Evolutionary conservation across 1,284 basidiomycete genomes (phyloP), one percentile per base, ranked within the genome.

Genomic region (Peniophora sp.): DNA sequence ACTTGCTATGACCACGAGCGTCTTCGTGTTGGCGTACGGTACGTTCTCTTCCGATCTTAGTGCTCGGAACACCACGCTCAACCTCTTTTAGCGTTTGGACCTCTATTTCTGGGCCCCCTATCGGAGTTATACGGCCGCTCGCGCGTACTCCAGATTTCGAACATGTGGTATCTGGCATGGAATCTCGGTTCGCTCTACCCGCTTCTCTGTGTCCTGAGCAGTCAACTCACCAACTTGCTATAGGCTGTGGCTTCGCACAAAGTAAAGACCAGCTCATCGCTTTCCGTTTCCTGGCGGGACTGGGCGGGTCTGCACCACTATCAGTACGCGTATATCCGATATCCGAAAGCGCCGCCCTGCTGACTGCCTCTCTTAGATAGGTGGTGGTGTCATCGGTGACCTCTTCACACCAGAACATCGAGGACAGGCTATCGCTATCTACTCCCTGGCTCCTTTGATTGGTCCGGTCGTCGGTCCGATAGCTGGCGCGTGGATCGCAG

Each of bases 21-120:
- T 89, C 1, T 90, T 89, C 57, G 70, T 89, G 0, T 69, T 88
- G 25, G 83, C 78, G 16, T 85, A 78, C 57, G 81, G 83, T 81
- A 49, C 52, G 58, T 38, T 16, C 35, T 11, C 27, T 12, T 6
- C 8, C n/a, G n/a, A n/a, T 22, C 39, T 3, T 23, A 34, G 2
- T 35, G 19, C 48, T 32, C 47, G 8, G 8, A 10, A 14, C 34
- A 23, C 16, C 45, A 24, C 20, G 38, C 24, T 48, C 6, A 45
- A n/a, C n/a, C 2, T 49, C 17, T n/a, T 16, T 14, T 19, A 72
- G 74, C 74, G 0, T 62, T 79, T 43, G 81, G 78, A 0, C 79
- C 81, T 1, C 61, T 82, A 3, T 59, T 81, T 17, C 69, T 80
- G 10, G 79, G 71, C 0, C 82, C 83, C 0, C 49, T 83, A 2